A percentile compares a stretch with the other conserved stretches of the same genome.
Evolutionary conservation across 1,139 yeast genomes (phyloP).

Genomic region (Taphrina pruni): DNA sequence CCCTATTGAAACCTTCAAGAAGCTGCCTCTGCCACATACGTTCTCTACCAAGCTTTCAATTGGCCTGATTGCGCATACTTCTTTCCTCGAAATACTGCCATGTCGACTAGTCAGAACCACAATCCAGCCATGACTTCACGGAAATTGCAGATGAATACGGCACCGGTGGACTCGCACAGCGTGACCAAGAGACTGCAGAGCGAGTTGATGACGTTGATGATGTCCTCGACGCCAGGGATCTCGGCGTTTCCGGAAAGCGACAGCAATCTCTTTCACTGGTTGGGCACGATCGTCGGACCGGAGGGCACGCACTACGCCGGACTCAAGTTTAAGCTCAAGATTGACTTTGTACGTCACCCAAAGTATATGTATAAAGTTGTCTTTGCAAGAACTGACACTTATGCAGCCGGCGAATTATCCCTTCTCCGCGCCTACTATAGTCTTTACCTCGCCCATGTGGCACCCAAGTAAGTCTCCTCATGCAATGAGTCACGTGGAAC

Average conservation of each 20-base stretch:
- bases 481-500: conserved; percentile 57
- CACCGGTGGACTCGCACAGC: conserved; percentile 33
- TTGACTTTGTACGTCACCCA: conserved; percentile 24
- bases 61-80: too few species aligned
- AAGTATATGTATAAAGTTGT: background rate
- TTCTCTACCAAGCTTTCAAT: too few species aligned
- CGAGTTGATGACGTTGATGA: conserved; percentile 48
- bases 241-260: conserved; percentile 63
- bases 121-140: conserved; percentile 17
- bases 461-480: conserved; percentile 64
- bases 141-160: conserved; percentile 15
- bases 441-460: conserved; percentile 69
- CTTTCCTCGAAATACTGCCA: background rate
- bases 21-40: background rate
- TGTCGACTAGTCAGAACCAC: conserved; percentile 32
- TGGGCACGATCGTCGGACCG: conserved; percentile 69
- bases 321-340: conserved; percentile 7
- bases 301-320: conserved; percentile 55
- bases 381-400: conserved; percentile 45
- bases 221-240: conserved; percentile 59
- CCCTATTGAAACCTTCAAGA: too few species aligned
- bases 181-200: conserved; percentile 40
- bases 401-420: conserved; percentile 66
- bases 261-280: conserved; percentile 63
- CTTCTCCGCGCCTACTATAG: conserved; percentile 65